Base-by-base conservation (phyloP, 139 green algal species). In the Closterium sp. region DNA sequence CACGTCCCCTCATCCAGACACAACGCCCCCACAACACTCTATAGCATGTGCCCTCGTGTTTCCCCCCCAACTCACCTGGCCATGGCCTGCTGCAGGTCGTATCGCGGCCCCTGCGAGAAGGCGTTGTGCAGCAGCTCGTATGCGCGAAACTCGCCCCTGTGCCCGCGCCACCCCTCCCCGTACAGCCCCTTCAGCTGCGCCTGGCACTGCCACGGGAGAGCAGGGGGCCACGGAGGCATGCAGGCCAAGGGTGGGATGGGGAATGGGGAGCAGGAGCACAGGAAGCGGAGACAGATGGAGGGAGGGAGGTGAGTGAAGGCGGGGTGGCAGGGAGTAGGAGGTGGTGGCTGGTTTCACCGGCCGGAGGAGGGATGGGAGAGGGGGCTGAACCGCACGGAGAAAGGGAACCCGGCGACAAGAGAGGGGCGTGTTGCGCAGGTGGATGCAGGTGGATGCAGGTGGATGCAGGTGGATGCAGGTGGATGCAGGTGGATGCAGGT, bases 101-200 rank as follows among this genome's bases (percentile, higher is more conserved):
- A 64, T 12, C 23, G 87, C 19, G 33, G 34, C 19, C 88, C 86
- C 6, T 93, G 38, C 31, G 76, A 33, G 32, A 94, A 35, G 33
- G 88, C 84, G n/a, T 33, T 81, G 89, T 94, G 90, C 33, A 94
- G 84, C 31, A 94, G 84, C 1, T 4, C 28, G 89, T 94, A 94
- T 25, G 90, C 90, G 28, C 87, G 21, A 88, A 93, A 94, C 89
- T 94, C 91, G 34, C 16, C 21, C 25, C 30, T 55, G 84, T 83
- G 87, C 64, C 91, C 91, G 30, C 84, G 31, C n/a, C 90, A 28
- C 33, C 91, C 91, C 34, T 94, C 91, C 8, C 1, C 2, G 81
- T 94, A 94, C 84, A 94, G 55, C 28, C 25, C 25, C 38, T 92
- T 91, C 64, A 94, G 91, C 89, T 94, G 91, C 34, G 91, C 33